Conservation (phyloP, 495 filamentous ascomycete species). For the Aspergillus sparsus region DNA sequence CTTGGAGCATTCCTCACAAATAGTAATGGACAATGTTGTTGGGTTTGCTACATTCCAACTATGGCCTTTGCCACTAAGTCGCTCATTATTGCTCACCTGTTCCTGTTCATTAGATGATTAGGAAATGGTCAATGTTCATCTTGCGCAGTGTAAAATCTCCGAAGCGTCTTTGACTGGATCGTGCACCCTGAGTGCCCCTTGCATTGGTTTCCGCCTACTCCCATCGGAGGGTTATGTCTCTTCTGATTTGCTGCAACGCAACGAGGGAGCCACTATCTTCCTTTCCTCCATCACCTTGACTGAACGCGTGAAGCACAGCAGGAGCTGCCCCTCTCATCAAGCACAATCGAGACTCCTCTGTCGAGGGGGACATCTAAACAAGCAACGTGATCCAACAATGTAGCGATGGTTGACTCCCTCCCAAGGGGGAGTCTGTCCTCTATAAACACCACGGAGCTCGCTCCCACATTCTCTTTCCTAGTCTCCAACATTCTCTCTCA, state of each 20-base stretch:
- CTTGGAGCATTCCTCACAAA: slow-evolving; percentile 23
- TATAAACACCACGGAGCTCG: slow-evolving; percentile 55
- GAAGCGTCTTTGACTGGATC: slow-evolving; percentile 43
- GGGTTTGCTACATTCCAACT: slow-evolving; percentile 39
- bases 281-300: slow-evolving; percentile 33
- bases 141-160: slow-evolving; percentile 45
- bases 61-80: slow-evolving; percentile 29
- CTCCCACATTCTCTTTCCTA: slow-evolving; percentile 61
- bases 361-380: slow-evolving; percentile 47
- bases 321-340: slow-evolving; percentile 34
- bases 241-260: slow-evolving; percentile 49
- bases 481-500: slow-evolving; percentile 52
- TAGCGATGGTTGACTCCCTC: slow-evolving; percentile 37
- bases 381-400: slow-evolving; percentile 43
- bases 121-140: slow-evolving; percentile 26
- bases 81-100: slow-evolving; percentile 32
- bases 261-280: slow-evolving; percentile 36
- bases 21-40: slow-evolving; percentile 30
- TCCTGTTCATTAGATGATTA: slow-evolving; percentile 18
- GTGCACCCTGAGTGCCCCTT: slow-evolving; percentile 45
- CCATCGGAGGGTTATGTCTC: slow-evolving; percentile 40
- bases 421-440: slow-evolving; percentile 40
- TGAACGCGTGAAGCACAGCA: slow-evolving; percentile 39
- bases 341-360: slow-evolving; percentile 39
- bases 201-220: slow-evolving; percentile 37